phyloP scores from a whole-genome alignment of 768 basidiomycete species.

The Lactarius hengduanensis region DNA sequence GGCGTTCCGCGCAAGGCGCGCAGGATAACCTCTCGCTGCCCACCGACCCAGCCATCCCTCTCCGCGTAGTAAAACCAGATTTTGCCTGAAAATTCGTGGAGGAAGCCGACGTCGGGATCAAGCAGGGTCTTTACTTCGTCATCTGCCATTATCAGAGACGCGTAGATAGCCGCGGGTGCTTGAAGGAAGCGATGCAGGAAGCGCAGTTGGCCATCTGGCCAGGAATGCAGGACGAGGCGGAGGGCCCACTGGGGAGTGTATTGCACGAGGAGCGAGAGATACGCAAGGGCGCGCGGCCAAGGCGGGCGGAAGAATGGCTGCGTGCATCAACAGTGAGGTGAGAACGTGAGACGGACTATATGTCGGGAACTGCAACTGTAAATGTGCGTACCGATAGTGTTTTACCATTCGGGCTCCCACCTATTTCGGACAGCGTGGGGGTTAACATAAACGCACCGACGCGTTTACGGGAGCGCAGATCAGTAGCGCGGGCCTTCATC shows the following conservation, averaged over 20 bases:
- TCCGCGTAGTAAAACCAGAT: constrained; percentile 60
- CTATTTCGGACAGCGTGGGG: constrained; percentile 67
- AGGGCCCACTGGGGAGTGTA: constrained; percentile 45
- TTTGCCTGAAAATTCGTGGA: constrained; percentile 40
- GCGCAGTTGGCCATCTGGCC: constrained; percentile 47
- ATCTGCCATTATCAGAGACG: constrained; percentile 58
- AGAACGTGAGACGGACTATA: not conserved
- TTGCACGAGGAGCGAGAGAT: constrained; percentile 44
- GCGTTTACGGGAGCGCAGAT: constrained; percentile 38
- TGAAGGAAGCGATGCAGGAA: constrained; percentile 50
- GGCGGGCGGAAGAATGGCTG: constrained; percentile 52
- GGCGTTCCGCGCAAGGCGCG: constrained; percentile 39
- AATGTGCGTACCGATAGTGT: constrained; percentile 50
- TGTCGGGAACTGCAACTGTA: not conserved
- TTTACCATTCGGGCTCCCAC: constrained; percentile 60
- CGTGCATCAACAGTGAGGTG: not conserved
- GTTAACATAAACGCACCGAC: constrained; percentile 58
- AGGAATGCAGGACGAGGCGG: constrained; percentile 45
- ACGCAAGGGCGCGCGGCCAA: constrained; percentile 44
- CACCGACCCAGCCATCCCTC: constrained; percentile 68
- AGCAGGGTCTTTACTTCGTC: constrained; percentile 67
- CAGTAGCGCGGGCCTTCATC: constrained; percentile 54
- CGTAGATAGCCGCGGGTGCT: constrained; percentile 51
- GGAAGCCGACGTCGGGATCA: constrained; percentile 47
- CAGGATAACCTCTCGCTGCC: constrained; percentile 45